A percentile compares a stretch with the other conserved stretches of the same genome.
Conservation (phyloP, 1,284 basidiomycete species). For the Gastroboletus turbinatus region DNA sequence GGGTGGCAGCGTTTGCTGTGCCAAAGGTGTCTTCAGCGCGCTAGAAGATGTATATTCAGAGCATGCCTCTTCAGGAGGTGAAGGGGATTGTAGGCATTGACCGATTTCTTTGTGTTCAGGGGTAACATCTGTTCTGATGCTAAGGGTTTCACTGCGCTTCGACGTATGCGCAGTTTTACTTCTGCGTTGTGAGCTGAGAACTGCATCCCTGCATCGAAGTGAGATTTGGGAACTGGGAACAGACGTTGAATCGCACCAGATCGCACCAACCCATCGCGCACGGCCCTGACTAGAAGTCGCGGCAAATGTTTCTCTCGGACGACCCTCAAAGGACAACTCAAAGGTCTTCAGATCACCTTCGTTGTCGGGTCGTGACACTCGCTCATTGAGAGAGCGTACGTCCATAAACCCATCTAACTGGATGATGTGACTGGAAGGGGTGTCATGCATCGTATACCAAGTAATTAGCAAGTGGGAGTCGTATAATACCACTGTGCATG, state of each 20-base stretch:
- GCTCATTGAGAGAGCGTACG: constrained; percentile 58
- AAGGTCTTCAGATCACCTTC: constrained; percentile 51
- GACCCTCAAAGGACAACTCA: constrained; percentile 58
- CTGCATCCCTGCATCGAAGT: constrained; percentile 50
- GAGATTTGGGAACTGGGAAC: neutral
- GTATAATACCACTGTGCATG: constrained; percentile 52
- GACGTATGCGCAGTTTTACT: neutral
- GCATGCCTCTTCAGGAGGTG: constrained; percentile 16
- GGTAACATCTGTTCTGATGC: constrained; percentile 21
- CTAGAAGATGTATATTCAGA: constrained; percentile 35
- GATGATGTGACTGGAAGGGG: constrained; percentile 47
- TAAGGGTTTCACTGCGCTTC: constrained; percentile 4
- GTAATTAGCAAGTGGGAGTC: constrained; percentile 47
- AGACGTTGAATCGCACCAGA: constrained; percentile 50
- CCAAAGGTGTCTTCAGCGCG: constrained; percentile 10
- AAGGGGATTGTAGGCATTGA: constrained; percentile 5
- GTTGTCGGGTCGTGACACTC: constrained; percentile 39
- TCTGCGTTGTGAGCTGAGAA: constrained; percentile 44
- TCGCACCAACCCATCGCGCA: constrained; percentile 67
- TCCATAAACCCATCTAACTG: constrained; percentile 54
- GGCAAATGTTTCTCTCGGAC: constrained; percentile 57
- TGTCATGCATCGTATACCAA: constrained; percentile 44
- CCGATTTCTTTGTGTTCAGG: neutral
- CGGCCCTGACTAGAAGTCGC: constrained; percentile 58
- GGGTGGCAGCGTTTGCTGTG: constrained; percentile 18